phyloP scores from a whole-genome alignment of 352 stramenopile genomes.

The Phytophthora boehmeriae region DNA sequence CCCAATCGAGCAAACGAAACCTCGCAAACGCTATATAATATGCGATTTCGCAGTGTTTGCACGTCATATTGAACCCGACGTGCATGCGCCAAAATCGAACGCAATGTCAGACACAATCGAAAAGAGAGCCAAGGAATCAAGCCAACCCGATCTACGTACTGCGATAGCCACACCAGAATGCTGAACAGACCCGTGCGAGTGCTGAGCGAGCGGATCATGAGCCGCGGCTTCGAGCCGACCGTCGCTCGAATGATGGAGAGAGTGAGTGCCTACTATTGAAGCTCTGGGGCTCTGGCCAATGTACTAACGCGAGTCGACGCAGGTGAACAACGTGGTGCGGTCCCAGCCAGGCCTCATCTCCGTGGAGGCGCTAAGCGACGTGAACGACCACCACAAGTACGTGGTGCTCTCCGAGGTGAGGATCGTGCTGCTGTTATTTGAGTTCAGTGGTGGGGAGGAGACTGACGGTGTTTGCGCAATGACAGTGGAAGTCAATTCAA shows the following conservation, averaged over 20 bases:
- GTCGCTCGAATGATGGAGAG: conserved; percentile 84
- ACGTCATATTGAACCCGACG: too few species aligned
- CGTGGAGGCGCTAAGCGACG: conserved; percentile 80
- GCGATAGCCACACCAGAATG: conserved; percentile 23
- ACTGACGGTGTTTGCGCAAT: conserved; percentile 3
- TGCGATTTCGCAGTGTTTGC: too few species aligned
- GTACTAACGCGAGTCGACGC: not conserved
- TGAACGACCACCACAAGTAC: conserved; percentile 90
- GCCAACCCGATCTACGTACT: not conserved
- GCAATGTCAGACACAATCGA: not conserved
- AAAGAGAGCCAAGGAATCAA: conserved; percentile 13
- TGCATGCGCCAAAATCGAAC: too few species aligned
- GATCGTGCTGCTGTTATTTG: not conserved
- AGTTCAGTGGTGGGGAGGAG: not conserved
- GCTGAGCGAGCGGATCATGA: conserved; percentile 87
- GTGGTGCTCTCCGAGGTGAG: conserved; percentile 83
- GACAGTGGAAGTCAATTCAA: conserved; percentile 79
- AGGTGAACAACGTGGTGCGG: conserved; percentile 80
- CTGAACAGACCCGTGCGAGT: conserved; percentile 70
- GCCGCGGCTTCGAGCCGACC: conserved; percentile 81
- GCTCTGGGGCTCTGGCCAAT: not conserved
- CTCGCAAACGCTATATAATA: not conserved
- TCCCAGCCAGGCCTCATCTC: conserved; percentile 79
- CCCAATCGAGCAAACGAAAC: conserved; percentile 16
- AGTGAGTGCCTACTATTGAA: conserved; percentile 29